A percentile compares a stretch with the other conserved stretches of the same genome.
Conservation (phyloP, 1,139 yeast genomes). For the Debaryomyces udenii region DNA sequence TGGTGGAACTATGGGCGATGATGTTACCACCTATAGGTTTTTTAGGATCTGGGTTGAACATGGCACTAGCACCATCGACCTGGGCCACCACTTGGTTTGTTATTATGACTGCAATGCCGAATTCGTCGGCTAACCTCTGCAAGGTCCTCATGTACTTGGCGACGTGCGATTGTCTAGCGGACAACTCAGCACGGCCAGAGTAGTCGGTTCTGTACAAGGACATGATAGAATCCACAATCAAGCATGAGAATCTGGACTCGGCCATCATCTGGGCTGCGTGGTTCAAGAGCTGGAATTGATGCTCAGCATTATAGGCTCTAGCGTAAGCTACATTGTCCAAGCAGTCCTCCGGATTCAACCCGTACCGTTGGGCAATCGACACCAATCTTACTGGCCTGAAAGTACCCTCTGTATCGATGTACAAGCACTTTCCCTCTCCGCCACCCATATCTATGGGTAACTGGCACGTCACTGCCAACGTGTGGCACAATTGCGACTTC, state of each 20-base stretch:
- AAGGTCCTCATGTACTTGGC: slow-evolving; percentile 91
- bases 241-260: slow-evolving; percentile 76
- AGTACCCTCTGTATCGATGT: slow-evolving; percentile 96
- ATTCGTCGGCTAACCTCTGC: slow-evolving; percentile 94
- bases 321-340: slow-evolving; percentile 97
- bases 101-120: slow-evolving; percentile 97
- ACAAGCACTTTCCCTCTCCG: slow-evolving; percentile 96
- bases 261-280: slow-evolving; percentile 98
- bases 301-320: slow-evolving; percentile 96
- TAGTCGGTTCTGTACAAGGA: slow-evolving; percentile 94
- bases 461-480: slow-evolving; percentile 95
- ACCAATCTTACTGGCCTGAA: slow-evolving; percentile 90
- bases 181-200: slow-evolving; percentile 93
- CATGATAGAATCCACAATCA: slow-evolving; percentile 96
- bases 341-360: slow-evolving; percentile 92
- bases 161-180: slow-evolving; percentile 93
- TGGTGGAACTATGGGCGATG: slow-evolving; percentile 95
- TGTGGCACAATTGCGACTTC: slow-evolving; percentile 94
- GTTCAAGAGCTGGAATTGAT: slow-evolving; percentile 81
- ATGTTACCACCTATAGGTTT: slow-evolving; percentile 99
- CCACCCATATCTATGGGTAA: slow-evolving; percentile 98
- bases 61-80: slow-evolving; percentile 85
- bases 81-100: slow-evolving; percentile 98
- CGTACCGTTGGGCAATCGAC: slow-evolving; percentile 89
- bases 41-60: slow-evolving; percentile 96